Conservation (phyloP, 2,329 filamentous ascomycete species). For the Nigrospora osmanthi region DNA sequence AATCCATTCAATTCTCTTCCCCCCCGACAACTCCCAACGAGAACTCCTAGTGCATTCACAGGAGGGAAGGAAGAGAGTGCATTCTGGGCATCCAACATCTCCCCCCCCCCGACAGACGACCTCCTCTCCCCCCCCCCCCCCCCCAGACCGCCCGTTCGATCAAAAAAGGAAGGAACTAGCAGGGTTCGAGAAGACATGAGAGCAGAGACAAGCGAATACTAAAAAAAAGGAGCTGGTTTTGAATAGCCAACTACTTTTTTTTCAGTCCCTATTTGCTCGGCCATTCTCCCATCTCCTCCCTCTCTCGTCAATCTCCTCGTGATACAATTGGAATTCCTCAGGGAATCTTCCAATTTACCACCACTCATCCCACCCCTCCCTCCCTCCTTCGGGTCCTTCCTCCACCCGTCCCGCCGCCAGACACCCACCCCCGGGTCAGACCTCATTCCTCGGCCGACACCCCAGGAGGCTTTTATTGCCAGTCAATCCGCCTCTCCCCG, state of each 20-base stretch:
- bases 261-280: constrained; percentile 2
- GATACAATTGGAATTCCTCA: constrained; percentile 22
- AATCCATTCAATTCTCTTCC: constrained; percentile 46
- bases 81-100: constrained; percentile 2
- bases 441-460: constrained; percentile 20
- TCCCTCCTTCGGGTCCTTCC: constrained; percentile 11
- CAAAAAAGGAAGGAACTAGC: constrained; percentile 4
- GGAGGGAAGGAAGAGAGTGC: constrained; percentile 24
- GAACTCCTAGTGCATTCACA: constrained; percentile 30
- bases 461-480: constrained; percentile 14
- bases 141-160: neutral
- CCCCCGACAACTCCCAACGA: constrained; percentile 25
- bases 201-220: constrained; percentile 15
- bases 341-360: constrained; percentile 16
- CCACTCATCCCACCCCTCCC: constrained; percentile 8
- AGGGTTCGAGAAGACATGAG: constrained; percentile 11
- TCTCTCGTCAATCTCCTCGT: constrained; percentile 10
- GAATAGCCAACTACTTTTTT: constrained; percentile 8
- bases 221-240: constrained; percentile 4
- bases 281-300: constrained; percentile 12
- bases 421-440: constrained; percentile 2
- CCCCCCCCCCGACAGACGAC: neutral
- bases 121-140: neutral
- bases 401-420: constrained; percentile 1
- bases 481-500: constrained; percentile 14